Percentiles rank a stretch among this genome's conserved stretches.
Conservation (phyloP, 371 early-diverging fungal species). For the Mucor racemosus region DNA sequence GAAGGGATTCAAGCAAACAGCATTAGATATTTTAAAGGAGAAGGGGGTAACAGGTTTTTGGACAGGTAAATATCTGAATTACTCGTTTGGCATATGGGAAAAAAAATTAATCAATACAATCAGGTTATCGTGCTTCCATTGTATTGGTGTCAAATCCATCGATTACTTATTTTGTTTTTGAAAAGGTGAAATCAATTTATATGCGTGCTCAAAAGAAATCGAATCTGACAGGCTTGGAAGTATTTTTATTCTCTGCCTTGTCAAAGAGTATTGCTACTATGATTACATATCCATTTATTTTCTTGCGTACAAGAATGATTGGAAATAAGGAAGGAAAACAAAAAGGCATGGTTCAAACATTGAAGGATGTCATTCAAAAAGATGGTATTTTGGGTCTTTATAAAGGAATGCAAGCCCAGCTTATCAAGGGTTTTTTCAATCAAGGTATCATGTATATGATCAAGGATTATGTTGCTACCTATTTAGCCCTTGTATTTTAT, state of each 20-base stretch:
- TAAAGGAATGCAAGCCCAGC: conserved; percentile 61
- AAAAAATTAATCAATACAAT: neutral
- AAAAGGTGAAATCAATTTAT: conserved; percentile 53
- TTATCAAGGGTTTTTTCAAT: conserved; percentile 68
- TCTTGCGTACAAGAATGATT: conserved; percentile 57
- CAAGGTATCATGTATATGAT: conserved; percentile 72
- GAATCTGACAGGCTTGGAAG: conserved; percentile 45
- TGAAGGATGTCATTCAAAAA: conserved; percentile 47
- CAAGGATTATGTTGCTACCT: conserved; percentile 63
- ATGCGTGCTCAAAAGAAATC: conserved; percentile 36
- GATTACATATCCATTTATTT: conserved; percentile 65
- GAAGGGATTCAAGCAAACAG: conserved; percentile 28
- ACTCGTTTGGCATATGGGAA: neutral
- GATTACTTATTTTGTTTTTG: conserved; percentile 67
- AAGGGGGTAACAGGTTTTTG: conserved; percentile 62
- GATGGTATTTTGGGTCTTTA: conserved; percentile 58
- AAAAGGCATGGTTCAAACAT: conserved; percentile 47
- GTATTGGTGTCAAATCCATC: conserved; percentile 64
- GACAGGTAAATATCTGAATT: conserved; percentile 42
- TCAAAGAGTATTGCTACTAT: conserved; percentile 63
- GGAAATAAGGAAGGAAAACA: conserved; percentile 23
- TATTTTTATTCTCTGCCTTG: conserved; percentile 63
- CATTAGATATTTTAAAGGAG: conserved; percentile 46
- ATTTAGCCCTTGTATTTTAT: conserved; percentile 56
- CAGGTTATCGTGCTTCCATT: conserved; percentile 64